Evolutionary conservation across 495 filamentous ascomycete species (phyloP).

Genomic region (Tuber indicum): DNA sequence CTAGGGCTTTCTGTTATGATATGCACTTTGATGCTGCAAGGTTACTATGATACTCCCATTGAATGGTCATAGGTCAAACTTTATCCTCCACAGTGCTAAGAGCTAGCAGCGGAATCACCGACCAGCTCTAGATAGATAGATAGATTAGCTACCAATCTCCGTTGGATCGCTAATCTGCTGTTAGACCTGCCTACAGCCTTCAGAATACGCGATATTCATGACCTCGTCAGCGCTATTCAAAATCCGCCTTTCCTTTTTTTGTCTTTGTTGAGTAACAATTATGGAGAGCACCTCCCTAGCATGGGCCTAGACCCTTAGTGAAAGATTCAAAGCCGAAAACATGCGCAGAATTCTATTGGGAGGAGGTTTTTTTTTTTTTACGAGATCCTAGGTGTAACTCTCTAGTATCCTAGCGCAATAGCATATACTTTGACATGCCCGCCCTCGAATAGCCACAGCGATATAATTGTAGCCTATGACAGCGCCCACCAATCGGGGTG

Average conservation of each 20-base stretch:
- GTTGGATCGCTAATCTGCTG: conserved; percentile 4
- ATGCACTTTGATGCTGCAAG: background rate
- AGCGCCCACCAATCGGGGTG: background rate
- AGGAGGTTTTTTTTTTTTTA: background rate
- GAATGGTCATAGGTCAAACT: background rate
- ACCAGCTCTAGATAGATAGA: background rate
- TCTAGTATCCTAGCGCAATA: background rate
- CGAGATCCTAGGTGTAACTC: background rate
- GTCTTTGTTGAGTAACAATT: background rate
- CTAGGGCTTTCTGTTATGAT: background rate
- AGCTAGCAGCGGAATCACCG: background rate
- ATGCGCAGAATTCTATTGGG: background rate
- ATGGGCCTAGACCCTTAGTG: background rate
- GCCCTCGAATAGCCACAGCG: background rate
- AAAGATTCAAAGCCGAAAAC: background rate
- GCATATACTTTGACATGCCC: background rate
- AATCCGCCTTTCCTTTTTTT: background rate
- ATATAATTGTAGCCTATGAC: background rate
- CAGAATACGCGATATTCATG: background rate
- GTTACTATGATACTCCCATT: background rate
- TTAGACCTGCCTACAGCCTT: background rate
- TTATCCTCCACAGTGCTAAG: background rate
- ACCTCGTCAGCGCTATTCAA: background rate
- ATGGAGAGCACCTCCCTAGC: background rate
- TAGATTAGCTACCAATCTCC: background rate